These are phyloP conservation scores for Botrytis byssoidea DNA, from an alignment of 2,329 filamentous ascomycete species.

Conservation along the genomic window DNA sequence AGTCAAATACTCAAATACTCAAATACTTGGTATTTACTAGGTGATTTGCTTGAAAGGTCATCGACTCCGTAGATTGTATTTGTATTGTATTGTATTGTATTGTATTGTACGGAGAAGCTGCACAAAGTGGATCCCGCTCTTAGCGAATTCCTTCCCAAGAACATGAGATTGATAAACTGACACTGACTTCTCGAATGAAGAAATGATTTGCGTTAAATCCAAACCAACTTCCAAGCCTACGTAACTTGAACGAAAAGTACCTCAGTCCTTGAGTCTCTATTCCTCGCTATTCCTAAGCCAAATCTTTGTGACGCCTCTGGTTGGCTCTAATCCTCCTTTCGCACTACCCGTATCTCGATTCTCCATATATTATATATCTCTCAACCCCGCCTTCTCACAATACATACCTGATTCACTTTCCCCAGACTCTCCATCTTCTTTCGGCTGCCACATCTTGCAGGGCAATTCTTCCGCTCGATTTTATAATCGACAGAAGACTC, in stretches of 20 bases:
- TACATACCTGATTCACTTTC: not conserved
- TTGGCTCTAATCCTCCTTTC: constrained; percentile 8
- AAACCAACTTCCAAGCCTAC: constrained; percentile 16
- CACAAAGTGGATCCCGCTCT: constrained; percentile 9
- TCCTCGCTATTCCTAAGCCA: not conserved
- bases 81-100: too few relatives aligned
- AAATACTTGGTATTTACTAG: not conserved
- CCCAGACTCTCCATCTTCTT: constrained; percentile 29
- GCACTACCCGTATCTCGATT: constrained; percentile 13
- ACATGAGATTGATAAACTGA: constrained; percentile 8
- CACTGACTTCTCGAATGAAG: constrained; percentile 12
- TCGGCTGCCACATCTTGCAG: constrained; percentile 33
- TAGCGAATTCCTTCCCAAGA: constrained; percentile 11
- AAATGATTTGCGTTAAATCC: constrained; percentile 18
- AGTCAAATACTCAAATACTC: too few relatives aligned
- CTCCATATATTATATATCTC: constrained; percentile 21
- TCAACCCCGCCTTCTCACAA: constrained; percentile 28
- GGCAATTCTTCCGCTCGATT: constrained; percentile 28
- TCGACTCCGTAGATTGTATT: not conserved
- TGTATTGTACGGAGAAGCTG: not conserved
- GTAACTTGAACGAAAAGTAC: not conserved
- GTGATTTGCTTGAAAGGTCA: not conserved
- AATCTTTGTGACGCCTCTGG: constrained; percentile 10
- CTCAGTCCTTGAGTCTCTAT: not conserved
- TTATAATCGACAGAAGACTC: constrained; percentile 40